Conservation (phyloP, 768 basidiomycete genomes). For the Rickenella mellea region DNA sequence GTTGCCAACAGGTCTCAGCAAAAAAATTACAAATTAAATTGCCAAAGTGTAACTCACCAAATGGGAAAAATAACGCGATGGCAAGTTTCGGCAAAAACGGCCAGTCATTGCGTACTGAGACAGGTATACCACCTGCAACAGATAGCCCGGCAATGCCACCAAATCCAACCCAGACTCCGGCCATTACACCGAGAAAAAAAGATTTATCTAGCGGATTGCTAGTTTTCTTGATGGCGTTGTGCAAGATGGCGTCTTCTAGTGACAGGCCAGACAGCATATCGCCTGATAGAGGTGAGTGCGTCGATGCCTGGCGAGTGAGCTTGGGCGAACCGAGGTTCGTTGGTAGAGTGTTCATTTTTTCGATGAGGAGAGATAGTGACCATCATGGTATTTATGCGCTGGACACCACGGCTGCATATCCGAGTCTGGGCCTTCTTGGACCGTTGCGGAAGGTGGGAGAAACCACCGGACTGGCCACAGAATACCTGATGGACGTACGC, state of each 20-base stretch:
- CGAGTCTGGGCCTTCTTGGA: too few species aligned
- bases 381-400: too few species aligned
- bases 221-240: conserved; percentile 8
- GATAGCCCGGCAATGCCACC: conserved; percentile 9
- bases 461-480: too few species aligned
- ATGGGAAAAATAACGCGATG: conserved; percentile 9
- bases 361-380: too few species aligned
- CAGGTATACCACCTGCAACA: conserved; percentile 8
- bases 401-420: too few species aligned
- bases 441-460: too few species aligned
- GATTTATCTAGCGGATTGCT: conserved; percentile 7
- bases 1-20: neutral
- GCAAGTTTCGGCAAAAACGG: conserved; percentile 11
- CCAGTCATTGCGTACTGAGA: conserved; percentile 5
- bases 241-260: conserved; percentile 11
- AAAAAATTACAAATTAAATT: too few species aligned
- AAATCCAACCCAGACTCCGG: conserved; percentile 11
- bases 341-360: too few species aligned
- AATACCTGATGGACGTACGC: too few species aligned
- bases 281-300: neutral
- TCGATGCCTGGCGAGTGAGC: too few species aligned
- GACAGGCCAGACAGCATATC: conserved; percentile 11
- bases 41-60: conserved; percentile 7
- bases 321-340: too few species aligned
- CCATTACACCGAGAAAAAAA: conserved; percentile 10